Percentiles rank a stretch among this genome's conserved stretches.
These are phyloP conservation scores for Myxozyma lipomycoides DNA, from an alignment of 805 yeast genomes.

Conservation along the genomic window DNA sequence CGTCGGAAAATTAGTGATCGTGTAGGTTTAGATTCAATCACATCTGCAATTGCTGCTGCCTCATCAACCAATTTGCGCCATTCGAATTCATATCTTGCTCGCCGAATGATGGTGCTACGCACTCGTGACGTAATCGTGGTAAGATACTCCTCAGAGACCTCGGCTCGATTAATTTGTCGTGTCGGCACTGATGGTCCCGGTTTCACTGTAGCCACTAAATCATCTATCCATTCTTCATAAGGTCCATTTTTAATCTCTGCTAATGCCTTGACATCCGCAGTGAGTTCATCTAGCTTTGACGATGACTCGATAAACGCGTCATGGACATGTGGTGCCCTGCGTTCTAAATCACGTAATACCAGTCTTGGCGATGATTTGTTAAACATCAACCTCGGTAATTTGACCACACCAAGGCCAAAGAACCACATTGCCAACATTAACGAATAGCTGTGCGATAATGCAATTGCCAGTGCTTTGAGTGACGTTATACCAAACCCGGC, in stretches of 20 bases:
- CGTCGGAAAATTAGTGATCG: constrained; percentile 34
- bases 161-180: constrained; percentile 26
- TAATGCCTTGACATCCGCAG: constrained; percentile 54
- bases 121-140: constrained; percentile 51
- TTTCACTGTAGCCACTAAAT: constrained; percentile 45
- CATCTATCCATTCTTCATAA: constrained; percentile 64
- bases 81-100: constrained; percentile 53
- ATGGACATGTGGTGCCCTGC: constrained; percentile 52
- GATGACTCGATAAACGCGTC: constrained; percentile 63
- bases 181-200: constrained; percentile 25
- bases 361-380: constrained; percentile 38
- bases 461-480: constrained; percentile 64
- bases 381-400: constrained; percentile 52
- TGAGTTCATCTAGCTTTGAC: constrained; percentile 58
- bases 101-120: constrained; percentile 50
- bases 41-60: constrained; percentile 55
- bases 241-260: constrained; percentile 46
- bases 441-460: constrained; percentile 72
- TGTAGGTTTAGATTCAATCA: constrained; percentile 43
- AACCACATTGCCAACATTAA: constrained; percentile 73
- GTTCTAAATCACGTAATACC: constrained; percentile 43
- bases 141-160: constrained; percentile 44
- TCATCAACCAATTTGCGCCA: constrained; percentile 50
- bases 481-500: constrained; percentile 54
- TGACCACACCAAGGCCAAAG: constrained; percentile 74